Conservation (phyloP, 129 eudicot genomes). For the Chrysanthemum seticuspe region DNA sequence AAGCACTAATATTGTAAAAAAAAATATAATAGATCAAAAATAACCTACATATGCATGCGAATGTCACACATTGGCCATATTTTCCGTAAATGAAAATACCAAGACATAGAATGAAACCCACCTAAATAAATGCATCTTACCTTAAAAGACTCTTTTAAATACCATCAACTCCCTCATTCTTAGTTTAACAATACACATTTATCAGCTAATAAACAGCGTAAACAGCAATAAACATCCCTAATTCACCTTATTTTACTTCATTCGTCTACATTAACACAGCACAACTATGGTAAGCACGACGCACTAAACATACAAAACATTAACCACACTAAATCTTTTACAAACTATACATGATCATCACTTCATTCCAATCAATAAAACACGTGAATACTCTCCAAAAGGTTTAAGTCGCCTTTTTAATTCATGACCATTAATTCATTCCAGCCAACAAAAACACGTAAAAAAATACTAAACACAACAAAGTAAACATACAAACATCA, state of each 20-base stretch:
- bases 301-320: constrained; percentile 11
- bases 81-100: background rate
- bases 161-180: background rate
- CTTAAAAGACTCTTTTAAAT: background rate
- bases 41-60: background rate
- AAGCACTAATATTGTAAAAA: background rate
- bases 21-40: background rate
- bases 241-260: background rate
- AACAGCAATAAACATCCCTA: background rate
- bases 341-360: too few relatives aligned
- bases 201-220: background rate
- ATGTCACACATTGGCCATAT: background rate
- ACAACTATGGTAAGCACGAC: background rate
- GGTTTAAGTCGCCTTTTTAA: too few relatives aligned
- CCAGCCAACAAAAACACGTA: too few relatives aligned
- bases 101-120: background rate
- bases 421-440: too few relatives aligned
- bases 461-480: background rate
- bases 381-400: too few relatives aligned
- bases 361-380: too few relatives aligned
- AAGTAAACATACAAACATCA: background rate
- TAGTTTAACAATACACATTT: background rate
- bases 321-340: too few relatives aligned
- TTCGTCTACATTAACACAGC: background rate
- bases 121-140: background rate